Conservation (phyloP, 1,284 basidiomycete species). For the Somion occarium region DNA sequence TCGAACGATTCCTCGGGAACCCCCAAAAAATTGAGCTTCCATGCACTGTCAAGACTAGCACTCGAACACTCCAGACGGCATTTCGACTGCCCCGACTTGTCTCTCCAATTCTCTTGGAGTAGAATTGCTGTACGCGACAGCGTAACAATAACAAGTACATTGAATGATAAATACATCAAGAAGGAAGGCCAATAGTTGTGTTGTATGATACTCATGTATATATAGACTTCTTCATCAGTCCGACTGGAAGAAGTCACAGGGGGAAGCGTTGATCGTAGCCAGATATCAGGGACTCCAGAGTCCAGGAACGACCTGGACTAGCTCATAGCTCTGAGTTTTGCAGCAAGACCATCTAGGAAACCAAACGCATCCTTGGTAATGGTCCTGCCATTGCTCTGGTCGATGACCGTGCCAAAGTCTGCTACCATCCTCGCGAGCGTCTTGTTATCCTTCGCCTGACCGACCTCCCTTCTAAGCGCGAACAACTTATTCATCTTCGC, state of each 20-base stretch:
- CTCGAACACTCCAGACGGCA: background rate
- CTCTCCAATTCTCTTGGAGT: no score
- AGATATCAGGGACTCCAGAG: background rate
- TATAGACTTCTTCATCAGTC: no score
- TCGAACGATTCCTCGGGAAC: background rate
- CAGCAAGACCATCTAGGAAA: constrained; percentile 58
- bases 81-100: no score
- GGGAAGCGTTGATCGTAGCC: no score
- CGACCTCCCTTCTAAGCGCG: constrained; percentile 49
- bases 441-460: constrained; percentile 42
- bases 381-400: constrained; percentile 58
- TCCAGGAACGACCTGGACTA: no score
- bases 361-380: constrained; percentile 73
- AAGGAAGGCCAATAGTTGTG: background rate
- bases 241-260: no score
- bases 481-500: constrained; percentile 56
- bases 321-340: constrained; percentile 35
- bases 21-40: background rate
- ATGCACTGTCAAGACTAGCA: constrained; percentile 10
- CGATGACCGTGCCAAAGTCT: constrained; percentile 63
- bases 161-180: background rate
- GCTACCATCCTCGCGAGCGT: constrained; percentile 56
- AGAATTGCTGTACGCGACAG: no score
- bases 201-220: background rate
- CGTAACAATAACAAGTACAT: background rate